Conservation (phyloP, 305 asterid species). For the Solanum hybrid region DNA sequence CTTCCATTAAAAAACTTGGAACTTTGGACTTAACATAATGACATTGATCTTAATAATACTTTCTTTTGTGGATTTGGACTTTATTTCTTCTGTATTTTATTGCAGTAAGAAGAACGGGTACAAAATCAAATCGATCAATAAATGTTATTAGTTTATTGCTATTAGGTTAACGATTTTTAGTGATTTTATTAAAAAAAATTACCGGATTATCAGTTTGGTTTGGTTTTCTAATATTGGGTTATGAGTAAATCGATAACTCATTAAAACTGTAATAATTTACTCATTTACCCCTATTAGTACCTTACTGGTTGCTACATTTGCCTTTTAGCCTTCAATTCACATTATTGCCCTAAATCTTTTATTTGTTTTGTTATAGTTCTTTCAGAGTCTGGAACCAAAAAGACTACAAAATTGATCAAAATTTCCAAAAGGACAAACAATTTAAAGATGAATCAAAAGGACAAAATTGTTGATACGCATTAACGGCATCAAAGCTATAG, state of each 20-base stretch:
- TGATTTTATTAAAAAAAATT: background rate
- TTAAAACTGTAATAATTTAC: no score
- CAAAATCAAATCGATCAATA: background rate
- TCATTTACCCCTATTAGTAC: no score
- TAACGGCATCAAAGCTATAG: background rate
- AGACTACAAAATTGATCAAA: accelerated
- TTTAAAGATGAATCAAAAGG: no score
- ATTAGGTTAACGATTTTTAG: no score
- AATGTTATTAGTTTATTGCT: no score
- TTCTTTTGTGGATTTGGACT: background rate
- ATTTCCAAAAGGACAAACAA: background rate
- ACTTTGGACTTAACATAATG: background rate
- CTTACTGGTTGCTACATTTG: background rate
- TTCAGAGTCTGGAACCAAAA: no score
- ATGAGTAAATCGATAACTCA: background rate
- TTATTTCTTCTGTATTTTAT: background rate
- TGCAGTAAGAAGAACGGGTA: background rate
- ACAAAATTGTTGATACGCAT: no score
- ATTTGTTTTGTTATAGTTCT: background rate
- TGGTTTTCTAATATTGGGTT: background rate
- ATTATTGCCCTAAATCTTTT: accelerated
- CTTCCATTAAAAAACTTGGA: background rate
- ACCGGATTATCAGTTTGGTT: background rate
- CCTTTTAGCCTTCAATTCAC: background rate
- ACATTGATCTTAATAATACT: background rate